Evolutionary conservation across 768 basidiomycete genomes (phyloP), one percentile per base, ranked within the genome.

Genomic region (Russula dissimulans): DNA sequence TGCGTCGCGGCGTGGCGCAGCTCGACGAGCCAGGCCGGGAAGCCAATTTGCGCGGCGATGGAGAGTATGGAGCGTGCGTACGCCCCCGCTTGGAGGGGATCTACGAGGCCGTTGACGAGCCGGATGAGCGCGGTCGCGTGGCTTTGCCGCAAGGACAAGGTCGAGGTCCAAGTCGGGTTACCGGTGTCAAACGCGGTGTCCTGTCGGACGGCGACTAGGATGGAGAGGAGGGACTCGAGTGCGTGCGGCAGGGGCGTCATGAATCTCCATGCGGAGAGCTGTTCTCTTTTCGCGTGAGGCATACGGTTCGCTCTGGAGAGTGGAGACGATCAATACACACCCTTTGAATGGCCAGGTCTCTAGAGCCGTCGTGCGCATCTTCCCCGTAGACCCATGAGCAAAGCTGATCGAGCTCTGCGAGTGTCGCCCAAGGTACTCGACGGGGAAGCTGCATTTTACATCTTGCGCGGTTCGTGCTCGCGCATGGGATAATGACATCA

Each of bases 1-100:
- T 98, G 97, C 1, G 97, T 99, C 12, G 91, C 91, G 31, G 92
- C 91, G 74, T 98, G 97, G 43, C 97, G 80, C 11, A 98, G 77
- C 65, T 95, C 91, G 12, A 99, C 94, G 10, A 98, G 77, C 86
- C 89, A 94, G 0, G 79, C 73, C 0, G 97, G 95, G 1, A 99
- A 76, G 0, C 87, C 87, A 11, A 99, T 80, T 67, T 95, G 90
- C 3, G 79, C 76, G 1, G 95, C 93, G 62, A 99, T 89, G 43
- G 87, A 83, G 0, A 89, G 83, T 66, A 98, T 97, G 2, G 97
- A 87, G 22, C 94, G 79, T 3, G 97, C 95, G 69, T 89, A 98
- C 18, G 82, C 80, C 7, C 94, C 91, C 10, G 83, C 79, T 68
- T 99, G 97, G 11, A 97, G 77, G 14, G 95, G 93, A 68, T 99